Evolutionary conservation across 2,329 filamentous ascomycete species (phyloP), one percentile per base, ranked within the genome.

Genomic region (Emericellopsis cladophorae): DNA sequence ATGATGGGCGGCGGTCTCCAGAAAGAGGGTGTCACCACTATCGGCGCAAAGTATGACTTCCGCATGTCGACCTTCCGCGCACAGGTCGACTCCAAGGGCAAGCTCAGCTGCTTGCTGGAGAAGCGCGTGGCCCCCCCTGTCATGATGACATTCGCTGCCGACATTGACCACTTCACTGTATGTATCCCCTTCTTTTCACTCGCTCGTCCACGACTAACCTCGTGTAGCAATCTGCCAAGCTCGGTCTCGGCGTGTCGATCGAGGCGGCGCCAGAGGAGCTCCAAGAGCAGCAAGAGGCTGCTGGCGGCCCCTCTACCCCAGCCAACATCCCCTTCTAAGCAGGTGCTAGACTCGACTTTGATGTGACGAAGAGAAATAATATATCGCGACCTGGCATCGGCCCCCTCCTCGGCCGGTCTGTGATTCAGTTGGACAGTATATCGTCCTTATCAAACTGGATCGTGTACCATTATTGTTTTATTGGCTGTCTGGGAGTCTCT

Each of bases 41-140:
- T 96, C 54, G 92, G 90, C 55, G 86, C 88, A 59, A 98, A 98
- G 68, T 98, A 98, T 67, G 90, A 95, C 62, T 98, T 98, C 78
- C 79, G 86, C 57, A 85, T 88, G 67, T 92, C 86, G 42, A 92
- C 87, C 39, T 95, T 95, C 79, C 81, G 90, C 49, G 92, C 90
- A 36, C 92, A 98, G 68, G 76, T 96, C 53, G 92, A 98, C 67
- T 93, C 88, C 55, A 81, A 86, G 60, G 92, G 92, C 61, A 95
- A 94, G 70, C 74, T 98, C 46, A 86, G 84, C 64, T 92, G 87
- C 59, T 67, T 95, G 55, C 68, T 96, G 51, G 92, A 98, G 74
- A 96, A 95, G 79, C 82, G 88, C 56, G 85, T 98, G 55, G 88
- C 88, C 24, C 87, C 88, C 48, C 84, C 89, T 23, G 88, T 98